These are phyloP conservation scores for Fusarium sp. DNA, from an alignment of 2,329 filamentous ascomycete species.

Conservation along the genomic window DNA sequence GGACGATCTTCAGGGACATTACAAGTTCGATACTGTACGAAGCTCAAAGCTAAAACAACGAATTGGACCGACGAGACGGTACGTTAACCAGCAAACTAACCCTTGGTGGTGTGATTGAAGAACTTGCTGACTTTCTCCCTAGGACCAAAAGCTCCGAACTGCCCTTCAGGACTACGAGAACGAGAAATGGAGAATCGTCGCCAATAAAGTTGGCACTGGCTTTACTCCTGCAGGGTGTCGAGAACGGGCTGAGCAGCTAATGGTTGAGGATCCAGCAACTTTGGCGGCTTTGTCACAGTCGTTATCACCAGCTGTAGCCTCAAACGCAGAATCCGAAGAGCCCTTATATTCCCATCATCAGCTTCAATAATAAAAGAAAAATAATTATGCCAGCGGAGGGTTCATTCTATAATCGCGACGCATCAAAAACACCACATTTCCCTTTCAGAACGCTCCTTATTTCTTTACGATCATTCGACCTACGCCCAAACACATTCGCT, in stretches of 20 bases:
- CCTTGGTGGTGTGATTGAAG: neutral
- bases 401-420: slow-evolving; percentile 15
- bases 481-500: slow-evolving; percentile 18
- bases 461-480: slow-evolving; percentile 8
- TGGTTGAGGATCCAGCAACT: slow-evolving; percentile 52
- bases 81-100: slow-evolving; percentile 48
- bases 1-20: slow-evolving; percentile 89
- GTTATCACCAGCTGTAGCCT: slow-evolving; percentile 57
- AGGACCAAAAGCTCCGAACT: slow-evolving; percentile 81
- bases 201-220: slow-evolving; percentile 88
- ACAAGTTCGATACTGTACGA: slow-evolving; percentile 94
- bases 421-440: slow-evolving; percentile 9
- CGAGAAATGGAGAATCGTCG: slow-evolving; percentile 92
- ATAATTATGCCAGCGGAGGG: slow-evolving; percentile 7
- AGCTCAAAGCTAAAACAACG: slow-evolving; percentile 91
- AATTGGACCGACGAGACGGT: slow-evolving; percentile 96
- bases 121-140: slow-evolving; percentile 20
- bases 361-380: slow-evolving; percentile 57
- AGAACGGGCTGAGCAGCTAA: slow-evolving; percentile 76
- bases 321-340: slow-evolving; percentile 39
- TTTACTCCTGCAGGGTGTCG: slow-evolving; percentile 89
- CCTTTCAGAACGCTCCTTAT: neutral
- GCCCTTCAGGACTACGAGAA: slow-evolving; percentile 87
- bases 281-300: slow-evolving; percentile 62
- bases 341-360: slow-evolving; percentile 58